A percentile compares a stretch with the other conserved stretches of the same genome.
phyloP scores from a whole-genome alignment of 1,284 basidiomycete species.

The Cutaneotrichosporon mucoides region DNA sequence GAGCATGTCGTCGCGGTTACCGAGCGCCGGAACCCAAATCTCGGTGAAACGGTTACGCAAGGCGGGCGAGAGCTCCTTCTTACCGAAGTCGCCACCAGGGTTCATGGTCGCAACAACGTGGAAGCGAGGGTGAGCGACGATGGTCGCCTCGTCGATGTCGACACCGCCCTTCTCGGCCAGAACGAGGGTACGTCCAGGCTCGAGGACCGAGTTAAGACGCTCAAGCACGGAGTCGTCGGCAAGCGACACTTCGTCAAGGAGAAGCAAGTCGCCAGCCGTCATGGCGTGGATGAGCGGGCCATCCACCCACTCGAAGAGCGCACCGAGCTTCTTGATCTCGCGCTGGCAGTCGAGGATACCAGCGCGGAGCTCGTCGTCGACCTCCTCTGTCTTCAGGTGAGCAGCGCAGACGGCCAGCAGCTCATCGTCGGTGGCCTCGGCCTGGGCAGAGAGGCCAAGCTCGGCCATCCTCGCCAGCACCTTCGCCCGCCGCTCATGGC shows the following conservation, averaged over 20 bases:
- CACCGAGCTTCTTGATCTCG: conserved; percentile 54
- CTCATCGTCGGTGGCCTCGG: conserved; percentile 28
- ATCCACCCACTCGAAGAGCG: conserved; percentile 94
- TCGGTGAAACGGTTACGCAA: conserved; percentile 98
- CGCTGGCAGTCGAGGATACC: conserved; percentile 14
- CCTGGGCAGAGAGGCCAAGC: conserved; percentile 26
- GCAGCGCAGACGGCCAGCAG: conserved; percentile 12
- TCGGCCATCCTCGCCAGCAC: conserved; percentile 39
- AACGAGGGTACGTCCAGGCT: conserved; percentile 82
- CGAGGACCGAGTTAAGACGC: conserved; percentile 92
- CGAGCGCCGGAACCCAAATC: conserved; percentile 93
- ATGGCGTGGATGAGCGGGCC: conserved; percentile 93
- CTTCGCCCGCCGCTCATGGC: conserved; percentile 51
- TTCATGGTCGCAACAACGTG: conserved; percentile 98
- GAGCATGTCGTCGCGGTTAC: conserved; percentile 68
- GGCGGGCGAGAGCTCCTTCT: conserved; percentile 97
- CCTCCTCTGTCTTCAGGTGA: conserved; percentile 9
- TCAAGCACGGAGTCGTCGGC: conserved; percentile 99
- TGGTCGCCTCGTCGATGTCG: conserved; percentile 63
- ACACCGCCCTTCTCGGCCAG: conserved; percentile 88
- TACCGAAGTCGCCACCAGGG: conserved; percentile 97
- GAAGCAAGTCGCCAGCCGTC: conserved; percentile 75
- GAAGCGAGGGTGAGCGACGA: conserved; percentile 67
- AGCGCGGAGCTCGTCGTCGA: conserved; percentile 16
- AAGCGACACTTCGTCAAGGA: conserved; percentile 95